Evolutionary conservation across 2,329 filamentous ascomycete species (phyloP).

Genomic region (Xylaria digitata): DNA sequence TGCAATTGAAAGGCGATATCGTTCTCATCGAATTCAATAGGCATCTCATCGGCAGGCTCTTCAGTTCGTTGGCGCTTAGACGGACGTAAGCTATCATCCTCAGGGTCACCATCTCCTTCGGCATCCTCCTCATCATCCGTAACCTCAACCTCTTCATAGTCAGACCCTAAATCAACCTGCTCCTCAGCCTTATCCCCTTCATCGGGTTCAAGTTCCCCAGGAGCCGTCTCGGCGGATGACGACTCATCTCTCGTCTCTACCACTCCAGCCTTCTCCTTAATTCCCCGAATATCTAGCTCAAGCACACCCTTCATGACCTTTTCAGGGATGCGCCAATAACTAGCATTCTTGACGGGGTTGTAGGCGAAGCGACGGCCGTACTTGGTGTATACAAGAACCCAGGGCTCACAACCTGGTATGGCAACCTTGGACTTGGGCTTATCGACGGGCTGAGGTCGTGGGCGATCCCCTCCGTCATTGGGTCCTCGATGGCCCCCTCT

Average conservation of each 20-base stretch:
- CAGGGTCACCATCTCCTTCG: conserved; percentile 50
- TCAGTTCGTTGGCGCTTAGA: conserved; percentile 62
- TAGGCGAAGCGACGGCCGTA: conserved; percentile 90
- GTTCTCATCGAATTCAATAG: conserved; percentile 88
- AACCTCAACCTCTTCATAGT: conserved; percentile 83
- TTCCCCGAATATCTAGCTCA: conserved; percentile 77
- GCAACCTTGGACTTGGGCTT: conserved; percentile 81
- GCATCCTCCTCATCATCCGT: conserved; percentile 53
- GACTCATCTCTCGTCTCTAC: conserved; percentile 14
- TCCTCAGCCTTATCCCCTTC: conserved; percentile 56
- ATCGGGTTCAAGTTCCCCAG: conserved; percentile 42
- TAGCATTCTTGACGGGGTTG: conserved; percentile 86
- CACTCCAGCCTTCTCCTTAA: conserved; percentile 65
- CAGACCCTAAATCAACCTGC: conserved; percentile 69
- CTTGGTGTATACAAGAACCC: conserved; percentile 94
- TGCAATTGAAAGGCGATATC: conserved; percentile 94
- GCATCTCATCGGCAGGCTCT: conserved; percentile 55
- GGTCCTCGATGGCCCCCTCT: conserved; percentile 60
- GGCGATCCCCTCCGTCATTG: conserved; percentile 67
- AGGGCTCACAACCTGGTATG: conserved; percentile 86
- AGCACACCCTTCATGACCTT: conserved; percentile 83
- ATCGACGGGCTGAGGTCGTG: conserved; percentile 77
- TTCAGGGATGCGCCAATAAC: conserved; percentile 94
- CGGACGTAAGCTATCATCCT: conserved; percentile 61
- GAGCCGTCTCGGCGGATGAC: conserved; percentile 19